A percentile compares a stretch with the other conserved stretches of the same genome.
phyloP scores from a whole-genome alignment of 164 flowering plant species.

The Magnolia officinalis region DNA sequence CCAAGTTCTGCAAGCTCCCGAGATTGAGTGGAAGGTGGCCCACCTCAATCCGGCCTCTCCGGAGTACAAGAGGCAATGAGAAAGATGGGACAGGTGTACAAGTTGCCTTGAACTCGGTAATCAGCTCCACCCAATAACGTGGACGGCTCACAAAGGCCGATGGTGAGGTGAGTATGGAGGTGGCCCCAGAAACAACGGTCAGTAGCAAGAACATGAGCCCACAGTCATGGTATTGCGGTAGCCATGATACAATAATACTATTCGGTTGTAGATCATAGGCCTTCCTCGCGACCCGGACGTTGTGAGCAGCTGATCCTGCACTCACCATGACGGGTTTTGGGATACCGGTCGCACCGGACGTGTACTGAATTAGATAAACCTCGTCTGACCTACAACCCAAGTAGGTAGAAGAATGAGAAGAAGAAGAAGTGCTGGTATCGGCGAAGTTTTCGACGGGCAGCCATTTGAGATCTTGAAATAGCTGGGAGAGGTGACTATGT shows the following conservation, averaged over 20 bases:
- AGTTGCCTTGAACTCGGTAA: slow-evolving; percentile 44
- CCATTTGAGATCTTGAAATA: slow-evolving; percentile 42
- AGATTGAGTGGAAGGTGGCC: slow-evolving; percentile 31
- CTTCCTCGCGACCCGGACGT: slow-evolving; percentile 56
- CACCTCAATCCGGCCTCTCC: slow-evolving; percentile 38
- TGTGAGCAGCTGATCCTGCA: slow-evolving; percentile 75
- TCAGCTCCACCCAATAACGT: slow-evolving; percentile 60
- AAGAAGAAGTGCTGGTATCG: neutral
- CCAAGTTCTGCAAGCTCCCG: slow-evolving; percentile 44
- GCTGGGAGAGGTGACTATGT: slow-evolving; percentile 19
- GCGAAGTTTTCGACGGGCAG: slow-evolving; percentile 36
- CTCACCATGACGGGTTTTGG: slow-evolving; percentile 71
- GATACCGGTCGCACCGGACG: slow-evolving; percentile 68
- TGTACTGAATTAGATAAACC: slow-evolving; percentile 64
- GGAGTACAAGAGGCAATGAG: slow-evolving; percentile 56
- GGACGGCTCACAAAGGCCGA: slow-evolving; percentile 42
- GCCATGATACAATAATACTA: slow-evolving; percentile 62
- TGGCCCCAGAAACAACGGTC: slow-evolving; percentile 58
- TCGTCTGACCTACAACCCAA: slow-evolving; percentile 48
- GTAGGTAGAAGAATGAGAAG: slow-evolving; percentile 16
- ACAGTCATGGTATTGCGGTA: slow-evolving; percentile 80
- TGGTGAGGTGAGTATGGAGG: slow-evolving; percentile 57
- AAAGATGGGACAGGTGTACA: slow-evolving; percentile 78
- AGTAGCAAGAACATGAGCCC: slow-evolving; percentile 70
- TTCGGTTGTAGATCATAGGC: slow-evolving; percentile 65